Evolutionary conservation across 2,329 filamentous ascomycete genomes (phyloP).

Genomic region (Cladosporium phlei): DNA sequence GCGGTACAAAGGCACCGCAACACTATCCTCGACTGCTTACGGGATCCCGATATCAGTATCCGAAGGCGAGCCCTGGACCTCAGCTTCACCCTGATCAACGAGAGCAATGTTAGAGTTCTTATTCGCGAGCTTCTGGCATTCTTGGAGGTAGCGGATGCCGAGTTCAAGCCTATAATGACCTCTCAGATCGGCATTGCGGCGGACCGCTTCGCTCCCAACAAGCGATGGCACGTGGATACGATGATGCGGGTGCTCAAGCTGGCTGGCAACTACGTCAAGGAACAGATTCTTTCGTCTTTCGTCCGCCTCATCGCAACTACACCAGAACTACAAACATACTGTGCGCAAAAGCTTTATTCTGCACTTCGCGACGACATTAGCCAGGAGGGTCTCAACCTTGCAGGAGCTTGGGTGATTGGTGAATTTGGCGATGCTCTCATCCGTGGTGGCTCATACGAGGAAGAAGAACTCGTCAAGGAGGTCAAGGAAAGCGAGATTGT

Average conservation of each 20-base stretch:
- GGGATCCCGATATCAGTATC: slow-evolving; percentile 98
- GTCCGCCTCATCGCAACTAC: slow-evolving; percentile 92
- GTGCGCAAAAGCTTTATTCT: slow-evolving; percentile 88
- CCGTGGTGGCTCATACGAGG: slow-evolving; percentile 83
- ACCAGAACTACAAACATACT: slow-evolving; percentile 90
- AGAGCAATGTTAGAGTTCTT: slow-evolving; percentile 87
- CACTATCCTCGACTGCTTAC: slow-evolving; percentile 91
- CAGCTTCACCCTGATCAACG: slow-evolving; percentile 97
- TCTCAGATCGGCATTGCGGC: slow-evolving; percentile 96
- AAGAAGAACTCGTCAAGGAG: slow-evolving; percentile 78
- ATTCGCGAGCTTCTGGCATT: slow-evolving; percentile 92
- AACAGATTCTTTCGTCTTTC: slow-evolving; percentile 95
- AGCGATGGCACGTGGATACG: slow-evolving; percentile 97
- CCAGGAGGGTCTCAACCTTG: slow-evolving; percentile 89
- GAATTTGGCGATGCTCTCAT: slow-evolving; percentile 93
- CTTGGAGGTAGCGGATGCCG: slow-evolving; percentile 92
- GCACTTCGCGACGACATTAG: slow-evolving; percentile 94
- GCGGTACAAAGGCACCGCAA: slow-evolving; percentile 95
- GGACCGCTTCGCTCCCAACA: slow-evolving; percentile 92
- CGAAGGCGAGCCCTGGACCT: slow-evolving; percentile 90
- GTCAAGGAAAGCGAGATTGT: slow-evolving; percentile 87
- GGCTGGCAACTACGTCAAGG: slow-evolving; percentile 94
- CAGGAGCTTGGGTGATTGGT: slow-evolving; percentile 94
- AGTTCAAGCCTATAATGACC: slow-evolving; percentile 98
- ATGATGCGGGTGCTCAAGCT: slow-evolving; percentile 91